Percentiles rank a stretch among this genome's conserved stretches.
These are phyloP conservation scores for Wickerhamiella sergipiensis DNA, from an alignment of 805 yeast genomes.

Conservation along the genomic window DNA sequence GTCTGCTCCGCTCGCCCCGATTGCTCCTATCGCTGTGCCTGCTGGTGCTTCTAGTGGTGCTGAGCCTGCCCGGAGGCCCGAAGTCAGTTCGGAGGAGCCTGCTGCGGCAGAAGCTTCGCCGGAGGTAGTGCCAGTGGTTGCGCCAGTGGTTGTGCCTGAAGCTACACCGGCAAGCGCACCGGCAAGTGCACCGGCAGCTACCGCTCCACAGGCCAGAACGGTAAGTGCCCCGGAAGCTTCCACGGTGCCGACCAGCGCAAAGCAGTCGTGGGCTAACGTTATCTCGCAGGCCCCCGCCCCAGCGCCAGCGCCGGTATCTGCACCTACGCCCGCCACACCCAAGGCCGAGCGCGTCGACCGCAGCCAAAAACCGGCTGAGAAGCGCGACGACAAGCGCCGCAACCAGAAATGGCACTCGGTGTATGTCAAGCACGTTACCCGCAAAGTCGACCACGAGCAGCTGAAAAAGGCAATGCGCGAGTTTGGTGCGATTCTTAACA, in stretches of 20 bases:
- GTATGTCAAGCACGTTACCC: conserved; percentile 24
- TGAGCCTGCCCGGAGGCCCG: background rate
- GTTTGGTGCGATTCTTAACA: conserved; percentile 20
- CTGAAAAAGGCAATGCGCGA: conserved; percentile 21
- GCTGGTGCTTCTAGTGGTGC: background rate
- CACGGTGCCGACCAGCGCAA: conserved; percentile 5
- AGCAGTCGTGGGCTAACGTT: background rate
- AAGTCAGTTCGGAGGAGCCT: too few relatives aligned
- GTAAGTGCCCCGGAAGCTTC: too few relatives aligned
- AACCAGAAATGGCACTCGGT: conserved; percentile 20
- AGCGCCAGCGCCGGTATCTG: conserved; percentile 1
- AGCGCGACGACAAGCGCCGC: background rate
- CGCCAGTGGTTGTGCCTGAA: too few relatives aligned
- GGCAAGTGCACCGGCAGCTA: too few relatives aligned
- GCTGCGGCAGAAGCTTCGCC: background rate
- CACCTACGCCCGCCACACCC: background rate
- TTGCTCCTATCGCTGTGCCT: background rate
- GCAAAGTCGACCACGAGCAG: conserved; percentile 17
- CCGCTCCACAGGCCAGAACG: too few relatives aligned
- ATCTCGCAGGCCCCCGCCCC: background rate
- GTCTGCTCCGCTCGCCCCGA: background rate
- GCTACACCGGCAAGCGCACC: too few relatives aligned
- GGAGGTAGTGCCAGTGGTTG: too few relatives aligned
- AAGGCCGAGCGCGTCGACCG: conserved; percentile 3
- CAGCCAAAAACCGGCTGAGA: background rate